Evolutionary conservation across 1,284 basidiomycete genomes (phyloP), one percentile per base, ranked within the genome.

Genomic region (Moniliella sp.): DNA sequence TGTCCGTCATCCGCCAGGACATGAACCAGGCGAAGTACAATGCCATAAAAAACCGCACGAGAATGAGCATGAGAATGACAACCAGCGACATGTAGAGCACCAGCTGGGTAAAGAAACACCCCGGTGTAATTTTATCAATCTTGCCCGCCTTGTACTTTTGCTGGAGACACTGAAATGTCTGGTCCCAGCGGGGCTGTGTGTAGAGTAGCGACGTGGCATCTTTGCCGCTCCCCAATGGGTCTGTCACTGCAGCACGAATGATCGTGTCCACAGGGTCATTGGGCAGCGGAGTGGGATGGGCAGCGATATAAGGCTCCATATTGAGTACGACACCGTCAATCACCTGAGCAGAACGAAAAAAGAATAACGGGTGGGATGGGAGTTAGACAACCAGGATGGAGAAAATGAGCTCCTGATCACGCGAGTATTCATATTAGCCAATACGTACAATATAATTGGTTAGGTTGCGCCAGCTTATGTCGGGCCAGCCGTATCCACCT

Each of bases 21-120:
- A 97, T 65, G 66, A 86, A 88, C 86, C 86, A 99, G 50, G 73
- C 82, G 70, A 94, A 99, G 39, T 86, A 64, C 57, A 82, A 79
- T 2, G 91, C 91, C 88, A 97, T 94, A 48, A 71, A 64, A 64
- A 97, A 97, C 27, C 88, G 79, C 21, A 79, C 72, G 39, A 94
- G 62, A 27, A 99, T 81, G 40, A 97, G 74, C 23, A 70, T 71
- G 36, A 97, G 71, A 54, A 97, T 86, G 63, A 94, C 74, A 50
- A 83, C 72, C 32, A 99, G 70, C 34, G 84, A 84, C 17, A 75
- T 67, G 62, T 94, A 97, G 33, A 97, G 75, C 59, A 97, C 74
- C 19, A 97, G 68, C 30, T 75, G 69, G 11, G 84, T 78, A 30
- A 83, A 74, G 62, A 93, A 88, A 63, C 91, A 99, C 9, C 83